These are phyloP conservation scores for Leccinum brunneo-olivaceum DNA, from an alignment of 1,284 basidiomycete genomes.

Conservation along the genomic window DNA sequence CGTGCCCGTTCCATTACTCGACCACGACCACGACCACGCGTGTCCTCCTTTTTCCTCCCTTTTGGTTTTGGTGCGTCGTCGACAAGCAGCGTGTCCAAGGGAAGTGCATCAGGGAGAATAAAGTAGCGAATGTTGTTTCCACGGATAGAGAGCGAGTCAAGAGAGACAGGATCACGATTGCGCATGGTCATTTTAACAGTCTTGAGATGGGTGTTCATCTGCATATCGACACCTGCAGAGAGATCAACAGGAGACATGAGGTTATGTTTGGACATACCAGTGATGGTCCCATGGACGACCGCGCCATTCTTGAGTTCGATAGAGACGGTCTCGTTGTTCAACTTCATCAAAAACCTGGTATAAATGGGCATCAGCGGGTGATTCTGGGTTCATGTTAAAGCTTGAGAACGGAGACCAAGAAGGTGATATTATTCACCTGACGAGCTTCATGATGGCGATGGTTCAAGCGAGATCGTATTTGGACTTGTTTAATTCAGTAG, in stretches of 20 bases:
- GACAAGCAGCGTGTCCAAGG: conserved; percentile 92
- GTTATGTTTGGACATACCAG: conserved; percentile 51
- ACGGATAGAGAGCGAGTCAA: conserved; percentile 86
- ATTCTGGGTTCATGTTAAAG: conserved; percentile 12
- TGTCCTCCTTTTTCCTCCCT: conserved; percentile 73
- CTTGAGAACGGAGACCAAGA: conserved; percentile 1
- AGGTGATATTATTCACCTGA: conserved; percentile 35
- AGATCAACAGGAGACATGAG: neutral
- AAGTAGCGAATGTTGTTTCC: conserved; percentile 94
- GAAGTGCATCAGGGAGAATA: conserved; percentile 92
- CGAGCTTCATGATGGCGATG: conserved; percentile 44
- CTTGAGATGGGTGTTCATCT: conserved; percentile 97
- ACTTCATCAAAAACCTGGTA: conserved; percentile 94
- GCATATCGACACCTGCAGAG: conserved; percentile 80
- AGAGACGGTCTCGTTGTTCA: conserved; percentile 99
- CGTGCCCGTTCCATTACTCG: conserved; percentile 40
- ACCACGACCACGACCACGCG: conserved; percentile 51
- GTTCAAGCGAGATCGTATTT: conserved; percentile 23
- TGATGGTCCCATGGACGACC: conserved; percentile 93
- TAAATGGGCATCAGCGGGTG: conserved; percentile 14
- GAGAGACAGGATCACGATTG: conserved; percentile 76
- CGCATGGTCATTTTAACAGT: conserved; percentile 93
- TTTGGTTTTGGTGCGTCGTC: conserved; percentile 98
- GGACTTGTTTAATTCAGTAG: conserved; percentile 19
- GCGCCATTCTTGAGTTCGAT: conserved; percentile 98